These are phyloP conservation scores for Hypoxylon fragiforme DNA, from an alignment of 495 filamentous ascomycete genomes.

Conservation along the genomic window DNA sequence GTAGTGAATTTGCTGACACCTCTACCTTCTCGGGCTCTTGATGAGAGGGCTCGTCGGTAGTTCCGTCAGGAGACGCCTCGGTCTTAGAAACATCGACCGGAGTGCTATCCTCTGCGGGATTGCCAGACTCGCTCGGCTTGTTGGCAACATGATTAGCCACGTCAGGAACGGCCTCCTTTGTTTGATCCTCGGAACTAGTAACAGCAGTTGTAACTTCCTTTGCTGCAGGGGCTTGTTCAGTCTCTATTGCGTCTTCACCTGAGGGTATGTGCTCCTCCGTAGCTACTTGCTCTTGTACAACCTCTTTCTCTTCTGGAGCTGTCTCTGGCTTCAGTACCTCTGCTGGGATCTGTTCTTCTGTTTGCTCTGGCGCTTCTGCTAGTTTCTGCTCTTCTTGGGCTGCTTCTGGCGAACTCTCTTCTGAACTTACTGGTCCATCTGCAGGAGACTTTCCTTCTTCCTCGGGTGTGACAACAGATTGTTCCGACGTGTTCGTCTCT, in stretches of 20 bases:
- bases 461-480: no score
- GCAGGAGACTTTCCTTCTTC: no score
- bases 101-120: not conserved
- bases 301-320: not conserved
- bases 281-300: not conserved
- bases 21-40: not conserved
- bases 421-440: slow-evolving; percentile 5
- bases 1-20: not conserved
- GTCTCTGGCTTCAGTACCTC: not conserved
- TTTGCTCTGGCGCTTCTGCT: no score
- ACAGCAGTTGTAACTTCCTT: not conserved
- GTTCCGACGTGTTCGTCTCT: no score
- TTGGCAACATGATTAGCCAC: not conserved
- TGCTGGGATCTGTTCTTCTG: not conserved
- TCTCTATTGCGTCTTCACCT: not conserved
- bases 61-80: not conserved
- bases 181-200: not conserved
- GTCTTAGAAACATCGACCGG: not conserved
- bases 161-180: not conserved
- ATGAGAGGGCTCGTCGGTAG: not conserved
- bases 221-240: not conserved
- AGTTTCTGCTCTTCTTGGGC: no score
- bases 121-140: not conserved
- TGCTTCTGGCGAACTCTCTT: slow-evolving; percentile 3
- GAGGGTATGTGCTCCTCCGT: not conserved